A percentile compares a stretch with the other conserved stretches of the same genome.
Conservation (phyloP, 306 rosid genomes). For the Cicer arietinum region DNA sequence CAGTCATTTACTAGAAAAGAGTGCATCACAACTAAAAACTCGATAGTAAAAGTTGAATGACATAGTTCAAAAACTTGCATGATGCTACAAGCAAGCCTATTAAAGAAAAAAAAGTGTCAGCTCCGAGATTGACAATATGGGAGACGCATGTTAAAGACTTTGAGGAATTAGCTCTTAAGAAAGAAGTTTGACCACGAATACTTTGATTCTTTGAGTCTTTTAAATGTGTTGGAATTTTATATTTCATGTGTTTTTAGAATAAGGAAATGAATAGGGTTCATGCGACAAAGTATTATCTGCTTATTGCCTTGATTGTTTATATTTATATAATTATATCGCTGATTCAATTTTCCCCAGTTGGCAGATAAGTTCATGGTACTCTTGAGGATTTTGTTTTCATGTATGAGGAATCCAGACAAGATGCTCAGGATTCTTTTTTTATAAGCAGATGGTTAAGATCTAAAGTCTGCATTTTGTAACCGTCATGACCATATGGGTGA, state of each 20-base stretch:
- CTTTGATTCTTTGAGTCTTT: too few relatives aligned
- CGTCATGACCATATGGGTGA: constrained; percentile 67
- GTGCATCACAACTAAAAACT: too few relatives aligned
- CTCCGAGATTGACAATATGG: too few relatives aligned
- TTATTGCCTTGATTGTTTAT: constrained; percentile 19
- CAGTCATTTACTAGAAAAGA: too few relatives aligned
- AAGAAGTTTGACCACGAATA: too few relatives aligned
- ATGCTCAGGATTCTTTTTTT: constrained; percentile 21
- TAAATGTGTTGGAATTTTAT: neutral
- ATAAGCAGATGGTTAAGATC: constrained; percentile 50
- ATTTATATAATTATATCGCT: neutral
- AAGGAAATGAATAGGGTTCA: neutral
- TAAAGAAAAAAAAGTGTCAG: too few relatives aligned
- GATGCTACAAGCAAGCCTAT: too few relatives aligned
- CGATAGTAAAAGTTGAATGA: too few relatives aligned
- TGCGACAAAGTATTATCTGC: constrained; percentile 1
- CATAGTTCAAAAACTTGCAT: too few relatives aligned
- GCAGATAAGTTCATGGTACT: constrained; percentile 89
- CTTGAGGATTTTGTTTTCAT: constrained; percentile 78
- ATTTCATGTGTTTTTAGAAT: neutral
- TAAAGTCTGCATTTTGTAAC: constrained; percentile 68
- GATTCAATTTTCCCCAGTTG: constrained; percentile 27
- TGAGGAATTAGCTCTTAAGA: too few relatives aligned
- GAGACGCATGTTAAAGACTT: too few relatives aligned
- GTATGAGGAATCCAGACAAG: constrained; percentile 64